Base-by-base conservation (phyloP, 1,284 basidiomycete genomes). In the Ganoderma leucocontextum region DNA sequence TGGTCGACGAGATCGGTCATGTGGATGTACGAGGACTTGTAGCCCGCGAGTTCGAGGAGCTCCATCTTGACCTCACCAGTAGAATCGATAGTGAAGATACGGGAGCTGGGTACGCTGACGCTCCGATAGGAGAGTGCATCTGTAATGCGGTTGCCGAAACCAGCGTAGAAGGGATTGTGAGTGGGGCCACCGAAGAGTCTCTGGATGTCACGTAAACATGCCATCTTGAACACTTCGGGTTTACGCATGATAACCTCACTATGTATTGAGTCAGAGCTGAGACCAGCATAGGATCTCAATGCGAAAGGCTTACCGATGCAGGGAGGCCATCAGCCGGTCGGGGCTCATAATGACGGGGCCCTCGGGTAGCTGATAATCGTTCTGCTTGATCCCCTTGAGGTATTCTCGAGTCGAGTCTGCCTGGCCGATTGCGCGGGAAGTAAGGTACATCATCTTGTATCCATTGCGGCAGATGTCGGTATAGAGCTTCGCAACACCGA, bases 201-300 rank as follows among this genome's bases (percentile, higher is more conserved):
- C 75, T 96, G 95, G 67, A 99, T 98, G 80, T 99, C 98, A 47
- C 97, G 87, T 72, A 99, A 82, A 81, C 97, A 99, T 2, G 98
- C 97, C 98, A 99, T 99, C 85, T 99, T 99, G 88, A 99, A 99
- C 38, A 99, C 90, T 79, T 99, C 98, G 0, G 98, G 98, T 82
- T 99, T 99, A 47, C 97, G 91, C 91, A 98, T 93, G 76, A 98
- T 97, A n/a, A 98, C 96, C 81, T 98, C 96, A 4, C 95, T 96
- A 42, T 57, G 58, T 9, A 35, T 19, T 29, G 42, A 8, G 33
- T 62, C 4, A 59, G 38, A 19, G 15, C 59, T 15, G 38, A 13
- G 13, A 7, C 13, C 2, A 25, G 15, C 6, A 15, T 12, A 1
- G 10, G 1, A 41, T 49, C 36, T 39, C 15, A 49, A 17, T 7